Evolutionary conservation across 208 protist genomes (phyloP).

Genomic region (Crithidia mellificae): DNA sequence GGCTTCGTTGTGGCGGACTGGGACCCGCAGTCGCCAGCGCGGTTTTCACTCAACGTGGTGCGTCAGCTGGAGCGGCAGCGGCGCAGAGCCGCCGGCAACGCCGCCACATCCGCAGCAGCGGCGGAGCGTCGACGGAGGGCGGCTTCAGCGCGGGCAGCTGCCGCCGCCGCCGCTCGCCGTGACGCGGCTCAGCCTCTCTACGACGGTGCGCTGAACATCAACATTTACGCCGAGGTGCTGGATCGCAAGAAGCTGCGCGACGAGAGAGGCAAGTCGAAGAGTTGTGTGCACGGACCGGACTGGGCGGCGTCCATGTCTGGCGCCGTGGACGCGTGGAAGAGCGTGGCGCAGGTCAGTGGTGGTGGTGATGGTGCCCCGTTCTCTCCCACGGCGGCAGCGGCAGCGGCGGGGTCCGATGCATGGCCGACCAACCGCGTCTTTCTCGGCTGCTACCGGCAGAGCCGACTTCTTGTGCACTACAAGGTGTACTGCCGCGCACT

Average conservation of each 20-base stretch:
- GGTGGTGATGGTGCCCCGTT: too few species aligned
- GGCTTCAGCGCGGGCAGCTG: not conserved
- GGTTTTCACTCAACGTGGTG: constrained; percentile 20
- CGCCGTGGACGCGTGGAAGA: not conserved
- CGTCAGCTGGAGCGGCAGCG: constrained; percentile 15
- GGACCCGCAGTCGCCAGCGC: not conserved
- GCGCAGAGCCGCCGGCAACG: not conserved
- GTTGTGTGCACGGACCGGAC: not conserved
- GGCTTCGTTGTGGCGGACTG: not conserved
- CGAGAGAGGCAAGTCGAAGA: not conserved
- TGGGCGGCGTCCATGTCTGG: not conserved
- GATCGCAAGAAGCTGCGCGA: not conserved
- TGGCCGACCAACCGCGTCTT: constrained; percentile 14
- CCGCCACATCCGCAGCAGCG: not conserved
- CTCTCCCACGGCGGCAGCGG: too few species aligned
- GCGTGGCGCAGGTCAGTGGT: not conserved
- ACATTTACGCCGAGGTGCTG: constrained; percentile 35
- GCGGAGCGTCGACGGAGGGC: not conserved
- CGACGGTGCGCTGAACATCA: constrained; percentile 48
- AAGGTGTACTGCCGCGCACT: constrained; percentile 81
- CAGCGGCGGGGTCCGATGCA: too few species aligned
- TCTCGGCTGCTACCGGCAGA: constrained; percentile 83
- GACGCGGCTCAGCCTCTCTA: constrained; percentile 24
- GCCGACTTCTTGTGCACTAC: constrained; percentile 73
- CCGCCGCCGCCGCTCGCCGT: not conserved